phyloP scores from a whole-genome alignment of 306 rosid genomes.

The Trifolium subterraneum region DNA sequence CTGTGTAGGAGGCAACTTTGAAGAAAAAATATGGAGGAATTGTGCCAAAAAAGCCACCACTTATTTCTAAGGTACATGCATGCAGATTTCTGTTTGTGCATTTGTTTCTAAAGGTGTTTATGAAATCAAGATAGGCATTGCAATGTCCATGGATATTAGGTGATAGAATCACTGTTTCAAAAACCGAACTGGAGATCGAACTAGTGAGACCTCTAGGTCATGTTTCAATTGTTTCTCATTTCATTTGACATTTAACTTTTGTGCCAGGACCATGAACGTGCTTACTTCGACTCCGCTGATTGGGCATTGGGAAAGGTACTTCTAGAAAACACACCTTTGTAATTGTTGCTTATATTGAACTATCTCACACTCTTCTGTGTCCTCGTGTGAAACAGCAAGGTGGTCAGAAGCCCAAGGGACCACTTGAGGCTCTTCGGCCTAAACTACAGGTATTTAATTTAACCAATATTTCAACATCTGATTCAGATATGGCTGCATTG shows the following conservation, averaged over 20 bases:
- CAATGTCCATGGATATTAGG: neutral
- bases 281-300: conserved; percentile 97
- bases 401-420: conserved; percentile 95
- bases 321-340: conserved; percentile 6
- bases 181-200: too few species aligned
- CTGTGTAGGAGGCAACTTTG: conserved; percentile 69
- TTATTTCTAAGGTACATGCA: conserved; percentile 74
- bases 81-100: conserved; percentile 26
- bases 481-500: neutral
- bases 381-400: conserved; percentile 76
- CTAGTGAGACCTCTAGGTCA: too few species aligned
- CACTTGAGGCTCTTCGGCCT: conserved; percentile 94
- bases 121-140: conserved; percentile 17
- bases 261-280: conserved; percentile 94
- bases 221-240: conserved; percentile 1
- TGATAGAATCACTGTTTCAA: neutral
- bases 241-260: conserved; percentile 40
- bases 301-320: conserved; percentile 99
- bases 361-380: conserved; percentile 37
- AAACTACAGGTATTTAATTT: conserved; percentile 74
- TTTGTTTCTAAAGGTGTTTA: conserved; percentile 7
- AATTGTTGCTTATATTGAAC: conserved; percentile 33
- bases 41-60: conserved; percentile 86
- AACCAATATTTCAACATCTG: conserved; percentile 13
- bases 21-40: conserved; percentile 97